These are phyloP conservation scores for Penicillium rolfsii DNA, from an alignment of 2,329 filamentous ascomycete species.

Conservation along the genomic window DNA sequence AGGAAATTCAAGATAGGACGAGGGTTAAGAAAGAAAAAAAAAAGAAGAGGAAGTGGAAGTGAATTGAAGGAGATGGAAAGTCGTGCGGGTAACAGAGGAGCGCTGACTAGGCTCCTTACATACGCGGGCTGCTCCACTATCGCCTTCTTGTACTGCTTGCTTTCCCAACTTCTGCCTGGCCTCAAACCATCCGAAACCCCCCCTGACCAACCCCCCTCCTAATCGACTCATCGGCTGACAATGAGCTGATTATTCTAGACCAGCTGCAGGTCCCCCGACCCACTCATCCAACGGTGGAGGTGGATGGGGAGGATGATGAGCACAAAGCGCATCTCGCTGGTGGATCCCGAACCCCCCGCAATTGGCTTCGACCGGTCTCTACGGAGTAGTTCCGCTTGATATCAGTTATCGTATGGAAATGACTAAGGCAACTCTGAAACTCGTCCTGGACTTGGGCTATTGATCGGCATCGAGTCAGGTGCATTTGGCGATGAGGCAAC, in stretches of 20 bases:
- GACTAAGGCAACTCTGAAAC: constrained; percentile 4
- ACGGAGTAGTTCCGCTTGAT: not conserved
- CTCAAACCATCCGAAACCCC: not conserved
- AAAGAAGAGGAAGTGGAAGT: constrained; percentile 7
- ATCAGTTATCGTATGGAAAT: not conserved
- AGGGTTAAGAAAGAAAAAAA: not conserved
- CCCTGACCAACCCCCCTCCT: not conserved
- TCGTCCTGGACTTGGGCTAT: not conserved
- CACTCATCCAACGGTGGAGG: not conserved
- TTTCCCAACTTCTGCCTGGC: not conserved
- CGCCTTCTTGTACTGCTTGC: not conserved
- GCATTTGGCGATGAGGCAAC: not conserved
- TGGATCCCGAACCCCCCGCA: constrained; percentile 15
- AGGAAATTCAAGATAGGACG: not conserved
- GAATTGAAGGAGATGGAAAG: constrained; percentile 16
- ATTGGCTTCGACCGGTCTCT: constrained; percentile 5
- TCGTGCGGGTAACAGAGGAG: constrained; percentile 1
- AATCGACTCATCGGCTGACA: not conserved
- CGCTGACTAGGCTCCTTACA: constrained; percentile 9
- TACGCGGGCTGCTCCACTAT: constrained; percentile 2
- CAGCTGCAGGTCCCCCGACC: constrained; percentile 4
- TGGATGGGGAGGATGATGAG: not conserved
- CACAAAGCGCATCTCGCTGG: constrained; percentile 1
- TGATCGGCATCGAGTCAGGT: not conserved
- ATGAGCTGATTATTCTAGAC: not conserved